These are phyloP conservation scores for Ceratocystis variospora DNA, from an alignment of 2,329 filamentous ascomycete genomes.

Conservation along the genomic window DNA sequence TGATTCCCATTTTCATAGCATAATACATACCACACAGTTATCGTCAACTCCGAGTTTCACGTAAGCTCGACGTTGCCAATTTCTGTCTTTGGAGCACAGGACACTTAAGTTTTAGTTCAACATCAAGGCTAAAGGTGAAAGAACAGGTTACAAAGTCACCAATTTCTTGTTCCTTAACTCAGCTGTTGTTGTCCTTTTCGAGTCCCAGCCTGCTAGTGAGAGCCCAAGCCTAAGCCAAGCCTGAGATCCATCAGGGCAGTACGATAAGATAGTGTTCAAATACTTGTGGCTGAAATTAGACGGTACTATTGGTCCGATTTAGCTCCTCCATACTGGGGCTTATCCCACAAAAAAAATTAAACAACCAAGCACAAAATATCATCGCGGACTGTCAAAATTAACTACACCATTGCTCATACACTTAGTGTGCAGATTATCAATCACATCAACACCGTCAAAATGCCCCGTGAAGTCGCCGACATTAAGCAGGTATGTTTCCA, in stretches of 20 bases:
- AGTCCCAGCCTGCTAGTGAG: not conserved
- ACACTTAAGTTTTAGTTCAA: no score
- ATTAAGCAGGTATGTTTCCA: conserved; percentile 62
- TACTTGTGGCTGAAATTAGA: not conserved
- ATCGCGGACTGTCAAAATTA: conserved; percentile 18
- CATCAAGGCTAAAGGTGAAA: no score
- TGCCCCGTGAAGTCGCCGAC: conserved; percentile 96
- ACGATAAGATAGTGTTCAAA: conserved; percentile 14
- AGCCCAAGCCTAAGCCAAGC: not conserved
- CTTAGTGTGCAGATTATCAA: conserved; percentile 20
- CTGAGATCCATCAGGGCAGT: conserved; percentile 16
- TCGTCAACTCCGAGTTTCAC: no score
- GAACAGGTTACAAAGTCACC: no score
- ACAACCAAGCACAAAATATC: conserved; percentile 17
- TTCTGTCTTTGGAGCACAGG: no score
- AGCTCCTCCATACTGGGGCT: conserved; percentile 15
- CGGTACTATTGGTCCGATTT: conserved; percentile 13
- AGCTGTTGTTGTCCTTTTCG: not conserved
- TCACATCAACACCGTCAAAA: conserved; percentile 41
- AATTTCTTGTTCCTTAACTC: not conserved
- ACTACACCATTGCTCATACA: conserved; percentile 19
- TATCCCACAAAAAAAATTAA: conserved; percentile 19
- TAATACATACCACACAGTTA: no score
- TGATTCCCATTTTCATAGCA: no score
- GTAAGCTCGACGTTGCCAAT: no score